Evolutionary conservation across 2,329 filamentous ascomycete genomes (phyloP), one percentile per base, ranked within the genome.

Genomic region (Paraconiothyrium sp.): DNA sequence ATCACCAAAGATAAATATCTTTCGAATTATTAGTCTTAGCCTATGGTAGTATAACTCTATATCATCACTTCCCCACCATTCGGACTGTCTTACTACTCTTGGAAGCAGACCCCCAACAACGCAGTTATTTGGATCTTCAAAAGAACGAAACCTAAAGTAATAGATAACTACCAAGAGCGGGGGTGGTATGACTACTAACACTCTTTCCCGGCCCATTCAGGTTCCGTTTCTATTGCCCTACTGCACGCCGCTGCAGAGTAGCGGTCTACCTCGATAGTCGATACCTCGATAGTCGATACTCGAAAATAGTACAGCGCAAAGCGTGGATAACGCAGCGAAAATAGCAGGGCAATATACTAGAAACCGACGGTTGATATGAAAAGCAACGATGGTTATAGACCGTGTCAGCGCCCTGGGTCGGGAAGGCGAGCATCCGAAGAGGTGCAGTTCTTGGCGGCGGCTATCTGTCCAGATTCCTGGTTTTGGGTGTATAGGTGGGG

Each of bases 371-470:
- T 3, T 11, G 35, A 11, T 3, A 14, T 11, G n/a, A 46, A 10
- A 46, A 46, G 20, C n/a, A 41, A 14, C 48, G 14, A 35, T 57
- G 32, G 27, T n/a, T 27, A 16, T 49, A 57, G 46, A 16, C 14
- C 1, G 2, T 49, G 32, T 41, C 27, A 49, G 46, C 43, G 52
- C 41, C 13, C 37, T 16, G 32, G 20, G 39, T 16, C 56, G 56
- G 56, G 30, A 51, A 20, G 35, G 3, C 13, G 27, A 13, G 24
- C 27, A 44, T 58, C 56, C 56, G 56, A 22, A 39, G 6, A 51
- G 13, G 32, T 51, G 56, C 47, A 51, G 22, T 22, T 20, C 56
- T 51, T 51, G 56, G 56, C 56, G 56, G 56, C 56, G 56, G 56
- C 35, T 58, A 51, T 43, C 47, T 47, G 11, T 39, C 37, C 37